Evolutionary conservation across 2,329 filamentous ascomycete genomes (phyloP).

Genomic region (Didymella pinodella): DNA sequence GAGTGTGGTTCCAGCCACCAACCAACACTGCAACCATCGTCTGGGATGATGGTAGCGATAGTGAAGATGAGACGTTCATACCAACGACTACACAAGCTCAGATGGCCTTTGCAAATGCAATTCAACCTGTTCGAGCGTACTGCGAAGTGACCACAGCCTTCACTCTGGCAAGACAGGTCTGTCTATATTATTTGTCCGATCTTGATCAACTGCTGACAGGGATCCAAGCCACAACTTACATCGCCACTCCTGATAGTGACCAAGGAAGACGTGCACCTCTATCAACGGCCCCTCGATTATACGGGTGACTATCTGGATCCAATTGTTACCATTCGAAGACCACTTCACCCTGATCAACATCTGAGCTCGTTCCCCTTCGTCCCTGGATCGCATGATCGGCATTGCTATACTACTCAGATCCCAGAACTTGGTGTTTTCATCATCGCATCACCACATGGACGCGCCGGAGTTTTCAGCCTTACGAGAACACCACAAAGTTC

Average conservation of each 20-base stretch:
- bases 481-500: conserved; percentile 56
- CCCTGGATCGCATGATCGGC: conserved; percentile 52
- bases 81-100: conserved; percentile 5
- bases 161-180: conserved; percentile 11
- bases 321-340: conserved; percentile 50
- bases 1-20: conserved; percentile 17
- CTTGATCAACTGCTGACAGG: neutral
- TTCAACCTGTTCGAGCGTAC: conserved; percentile 14
- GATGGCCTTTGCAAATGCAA: neutral
- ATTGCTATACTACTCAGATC: conserved; percentile 70
- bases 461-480: conserved; percentile 68
- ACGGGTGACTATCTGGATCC: conserved; percentile 9
- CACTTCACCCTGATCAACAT: conserved; percentile 29
- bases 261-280: conserved; percentile 54
- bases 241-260: conserved; percentile 54
- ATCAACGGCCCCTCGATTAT: conserved; percentile 45
- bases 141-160: conserved; percentile 13
- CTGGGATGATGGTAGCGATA: conserved; percentile 7
- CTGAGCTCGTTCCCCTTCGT: conserved; percentile 1
- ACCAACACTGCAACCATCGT: neutral
- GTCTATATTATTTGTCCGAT: neutral
- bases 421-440: conserved; percentile 75
- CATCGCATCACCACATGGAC: conserved; percentile 71
- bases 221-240: neutral
- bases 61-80: conserved; percentile 11